Evolutionary conservation across 805 yeast genomes (phyloP).

Genomic region (Yarrowia sp.): DNA sequence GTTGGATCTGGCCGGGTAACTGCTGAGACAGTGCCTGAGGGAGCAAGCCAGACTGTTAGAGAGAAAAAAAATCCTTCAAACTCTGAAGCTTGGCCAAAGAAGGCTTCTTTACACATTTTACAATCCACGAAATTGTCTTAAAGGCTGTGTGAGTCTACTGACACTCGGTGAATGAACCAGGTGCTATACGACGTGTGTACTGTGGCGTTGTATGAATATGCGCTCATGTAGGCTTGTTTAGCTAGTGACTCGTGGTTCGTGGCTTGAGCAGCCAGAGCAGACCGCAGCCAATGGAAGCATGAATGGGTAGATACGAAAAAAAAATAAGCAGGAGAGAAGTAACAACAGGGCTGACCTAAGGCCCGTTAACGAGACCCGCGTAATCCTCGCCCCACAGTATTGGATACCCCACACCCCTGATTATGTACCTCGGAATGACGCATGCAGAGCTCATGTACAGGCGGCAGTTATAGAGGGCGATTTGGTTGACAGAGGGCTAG

Average conservation of each 20-base stretch:
- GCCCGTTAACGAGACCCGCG: too few relatives aligned
- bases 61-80: not conserved
- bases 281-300: not conserved
- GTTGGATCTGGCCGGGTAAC: not conserved
- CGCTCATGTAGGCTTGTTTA: not conserved
- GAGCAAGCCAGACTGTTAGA: not conserved
- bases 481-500: too few relatives aligned
- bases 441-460: too few relatives aligned
- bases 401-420: constrained; percentile 4
- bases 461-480: too few relatives aligned
- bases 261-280: constrained; percentile 9
- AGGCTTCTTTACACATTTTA: too few relatives aligned
- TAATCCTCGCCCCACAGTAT: too few relatives aligned
- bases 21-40: not conserved
- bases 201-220: not conserved
- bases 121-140: too few relatives aligned
- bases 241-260: constrained; percentile 7
- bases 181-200: not conserved
- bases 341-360: too few relatives aligned
- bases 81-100: not conserved
- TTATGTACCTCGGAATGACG: not conserved
- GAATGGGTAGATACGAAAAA: too few relatives aligned
- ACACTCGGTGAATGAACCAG: too few relatives aligned
- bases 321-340: too few relatives aligned
- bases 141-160: too few relatives aligned